phyloP scores from a whole-genome alignment of 164 flowering plant genomes.

The Piper betle region DNA sequence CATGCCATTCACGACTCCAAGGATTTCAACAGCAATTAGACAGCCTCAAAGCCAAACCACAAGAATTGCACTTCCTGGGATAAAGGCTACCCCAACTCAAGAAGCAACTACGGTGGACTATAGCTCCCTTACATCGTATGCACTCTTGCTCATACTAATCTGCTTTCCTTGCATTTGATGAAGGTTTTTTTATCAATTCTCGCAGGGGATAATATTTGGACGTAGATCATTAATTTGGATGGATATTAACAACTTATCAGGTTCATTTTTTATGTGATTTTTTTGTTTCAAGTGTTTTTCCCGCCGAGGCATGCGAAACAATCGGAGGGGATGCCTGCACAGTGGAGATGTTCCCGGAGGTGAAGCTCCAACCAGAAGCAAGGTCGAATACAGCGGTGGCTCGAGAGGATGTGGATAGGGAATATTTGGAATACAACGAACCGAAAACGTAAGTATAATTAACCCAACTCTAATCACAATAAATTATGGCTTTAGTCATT shows the following conservation, averaged over 20 bases:
- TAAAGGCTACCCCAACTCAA: background rate
- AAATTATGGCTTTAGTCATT: too few species aligned
- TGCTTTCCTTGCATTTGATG: background rate
- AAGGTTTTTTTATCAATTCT: too few species aligned
- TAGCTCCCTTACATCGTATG: constrained; percentile 43
- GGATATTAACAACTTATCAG: too few species aligned
- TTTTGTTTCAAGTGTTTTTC: constrained; percentile 44
- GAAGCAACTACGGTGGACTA: constrained; percentile 38
- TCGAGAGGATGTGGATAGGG: constrained; percentile 47
- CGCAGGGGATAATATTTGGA: too few species aligned
- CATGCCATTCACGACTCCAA: constrained; percentile 12
- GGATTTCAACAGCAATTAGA: constrained; percentile 1
- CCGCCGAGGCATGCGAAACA: constrained; percentile 77
- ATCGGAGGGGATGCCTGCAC: constrained; percentile 65
- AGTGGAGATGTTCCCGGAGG: constrained; percentile 52
- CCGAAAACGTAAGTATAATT: constrained; percentile 41
- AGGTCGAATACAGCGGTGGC: constrained; percentile 3
- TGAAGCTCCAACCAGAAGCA: constrained; percentile 27
- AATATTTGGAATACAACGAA: constrained; percentile 45
- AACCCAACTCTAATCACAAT: background rate
- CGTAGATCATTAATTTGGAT: too few species aligned
- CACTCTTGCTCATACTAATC: too few species aligned
- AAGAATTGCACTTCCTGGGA: background rate
- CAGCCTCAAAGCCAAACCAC: constrained; percentile 7
- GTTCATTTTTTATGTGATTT: too few species aligned